A percentile compares a stretch with the other conserved stretches of the same genome.
Evolutionary conservation across 257 asterid genomes (phyloP).

Genomic region (Primulina huaijiensis): DNA sequence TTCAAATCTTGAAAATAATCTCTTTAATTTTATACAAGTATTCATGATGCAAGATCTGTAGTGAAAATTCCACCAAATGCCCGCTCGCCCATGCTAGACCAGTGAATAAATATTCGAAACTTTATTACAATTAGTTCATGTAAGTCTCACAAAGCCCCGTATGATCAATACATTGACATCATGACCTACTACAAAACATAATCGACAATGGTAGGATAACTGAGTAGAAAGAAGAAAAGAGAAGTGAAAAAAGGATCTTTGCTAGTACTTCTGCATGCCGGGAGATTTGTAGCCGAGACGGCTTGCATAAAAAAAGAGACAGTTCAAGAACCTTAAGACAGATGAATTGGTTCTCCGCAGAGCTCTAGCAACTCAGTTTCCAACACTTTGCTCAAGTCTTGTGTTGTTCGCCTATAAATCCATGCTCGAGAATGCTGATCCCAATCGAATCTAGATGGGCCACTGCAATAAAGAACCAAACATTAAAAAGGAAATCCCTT

Average conservation of each 20-base stretch:
- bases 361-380: slow-evolving; percentile 74
- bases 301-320: background rate
- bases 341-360: slow-evolving; percentile 49
- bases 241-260: background rate
- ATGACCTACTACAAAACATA: background rate
- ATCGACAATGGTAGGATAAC: background rate
- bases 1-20: too few relatives aligned
- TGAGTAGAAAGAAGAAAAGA: background rate
- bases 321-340: slow-evolving; percentile 31
- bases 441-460: slow-evolving; percentile 92
- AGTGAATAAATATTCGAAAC: background rate
- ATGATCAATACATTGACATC: background rate
- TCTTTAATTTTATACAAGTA: too few relatives aligned
- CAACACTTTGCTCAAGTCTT: slow-evolving; percentile 41
- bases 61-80: background rate
- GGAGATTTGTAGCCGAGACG: background rate
- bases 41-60: background rate
- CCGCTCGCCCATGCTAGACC: background rate
- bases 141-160: background rate
- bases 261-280: background rate
- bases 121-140: background rate
- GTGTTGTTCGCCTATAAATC: slow-evolving; percentile 70
- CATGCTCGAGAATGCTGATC: slow-evolving; percentile 60
- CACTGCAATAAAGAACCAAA: slow-evolving; percentile 48
- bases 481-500: background rate